Evolutionary conservation across 345 rosid species (phyloP).

Genomic region (Acer yangbiense): DNA sequence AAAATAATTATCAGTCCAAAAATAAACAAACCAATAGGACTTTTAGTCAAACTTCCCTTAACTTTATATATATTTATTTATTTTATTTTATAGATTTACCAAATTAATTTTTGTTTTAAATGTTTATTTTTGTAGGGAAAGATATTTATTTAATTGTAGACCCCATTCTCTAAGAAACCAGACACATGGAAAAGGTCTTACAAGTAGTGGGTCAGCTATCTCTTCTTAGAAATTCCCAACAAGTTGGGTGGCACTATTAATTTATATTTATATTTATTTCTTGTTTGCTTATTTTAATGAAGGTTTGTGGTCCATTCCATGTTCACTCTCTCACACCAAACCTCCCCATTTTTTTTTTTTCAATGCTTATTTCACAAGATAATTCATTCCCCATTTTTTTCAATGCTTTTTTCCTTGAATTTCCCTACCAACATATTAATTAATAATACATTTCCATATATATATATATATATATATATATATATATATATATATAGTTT

Average conservation of each 20-base stretch:
- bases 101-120: background rate
- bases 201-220: conserved; percentile 42
- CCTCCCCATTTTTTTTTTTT: conserved; percentile 13
- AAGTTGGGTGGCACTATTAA: conserved; percentile 63
- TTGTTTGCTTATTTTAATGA: conserved; percentile 44
- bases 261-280: conserved; percentile 19
- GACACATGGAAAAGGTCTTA: conserved; percentile 46
- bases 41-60: background rate
- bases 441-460: background rate
- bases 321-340: conserved; percentile 47
- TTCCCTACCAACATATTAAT: background rate
- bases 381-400: conserved; percentile 19
- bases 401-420: background rate
- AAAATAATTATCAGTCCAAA: too few species aligned
- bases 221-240: conserved; percentile 68
- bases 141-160: conserved; percentile 27
- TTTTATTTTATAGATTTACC: background rate
- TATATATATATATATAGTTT: too few species aligned
- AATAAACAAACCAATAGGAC: too few species aligned
- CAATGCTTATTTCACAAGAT: conserved; percentile 37
- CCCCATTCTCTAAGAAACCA: conserved; percentile 55
- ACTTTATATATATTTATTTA: background rate
- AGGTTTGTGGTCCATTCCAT: conserved; percentile 67
- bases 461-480: background rate
- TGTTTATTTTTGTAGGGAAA: background rate